Conservation (phyloP, 2,329 filamentous ascomycete species). For the Epichloe gansuensis region DNA sequence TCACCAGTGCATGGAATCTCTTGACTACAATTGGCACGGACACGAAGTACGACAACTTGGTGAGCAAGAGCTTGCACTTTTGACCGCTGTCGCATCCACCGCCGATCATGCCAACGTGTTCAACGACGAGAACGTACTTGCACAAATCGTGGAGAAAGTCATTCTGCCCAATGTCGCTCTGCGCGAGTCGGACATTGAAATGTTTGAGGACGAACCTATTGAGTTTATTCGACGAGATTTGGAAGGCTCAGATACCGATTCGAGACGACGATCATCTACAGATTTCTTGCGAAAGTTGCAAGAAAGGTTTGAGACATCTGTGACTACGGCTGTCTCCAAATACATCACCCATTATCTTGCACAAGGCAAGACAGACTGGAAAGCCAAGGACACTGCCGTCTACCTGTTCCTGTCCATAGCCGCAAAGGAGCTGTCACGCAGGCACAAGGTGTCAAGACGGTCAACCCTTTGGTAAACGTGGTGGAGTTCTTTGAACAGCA, state of each 20-base stretch:
- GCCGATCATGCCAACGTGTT: slow-evolving; percentile 71
- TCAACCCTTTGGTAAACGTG: slow-evolving; percentile 78
- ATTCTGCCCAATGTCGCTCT: slow-evolving; percentile 86
- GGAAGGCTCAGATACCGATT: slow-evolving; percentile 93
- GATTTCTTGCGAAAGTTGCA: slow-evolving; percentile 87
- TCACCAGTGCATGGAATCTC: slow-evolving; percentile 81
- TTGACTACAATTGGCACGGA: slow-evolving; percentile 76
- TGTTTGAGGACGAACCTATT: slow-evolving; percentile 97
- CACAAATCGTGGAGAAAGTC: slow-evolving; percentile 89
- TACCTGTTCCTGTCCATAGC: slow-evolving; percentile 93
- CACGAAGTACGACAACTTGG: slow-evolving; percentile 86
- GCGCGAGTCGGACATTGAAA: slow-evolving; percentile 84
- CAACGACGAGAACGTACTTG: slow-evolving; percentile 67
- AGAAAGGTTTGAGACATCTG: slow-evolving; percentile 73
- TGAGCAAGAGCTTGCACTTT: slow-evolving; percentile 91
- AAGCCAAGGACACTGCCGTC: slow-evolving; percentile 94
- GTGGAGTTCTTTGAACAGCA: slow-evolving; percentile 92
- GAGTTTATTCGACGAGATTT: slow-evolving; percentile 94
- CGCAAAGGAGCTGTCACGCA: slow-evolving; percentile 77
- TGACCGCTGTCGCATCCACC: slow-evolving; percentile 77
- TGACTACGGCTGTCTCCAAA: slow-evolving; percentile 74
- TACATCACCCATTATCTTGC: slow-evolving; percentile 82
- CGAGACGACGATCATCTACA: slow-evolving; percentile 78
- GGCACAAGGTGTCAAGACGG: slow-evolving; percentile 78
- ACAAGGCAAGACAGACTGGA: slow-evolving; percentile 78